Base-by-base conservation (phyloP, 352 stramenopile species). In the Phytophthora uliginosa region DNA sequence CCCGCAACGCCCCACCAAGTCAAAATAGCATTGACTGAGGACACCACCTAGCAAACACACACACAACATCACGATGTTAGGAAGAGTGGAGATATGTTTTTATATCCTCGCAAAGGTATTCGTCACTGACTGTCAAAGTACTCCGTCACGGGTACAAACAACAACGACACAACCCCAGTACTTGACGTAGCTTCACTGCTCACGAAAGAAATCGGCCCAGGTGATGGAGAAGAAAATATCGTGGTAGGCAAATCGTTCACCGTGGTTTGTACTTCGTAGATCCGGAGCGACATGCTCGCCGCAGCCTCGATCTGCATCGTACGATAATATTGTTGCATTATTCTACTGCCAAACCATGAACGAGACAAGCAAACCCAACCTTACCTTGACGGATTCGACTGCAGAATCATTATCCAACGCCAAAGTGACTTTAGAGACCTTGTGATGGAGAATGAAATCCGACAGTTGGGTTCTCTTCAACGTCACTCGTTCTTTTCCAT, bases 181-280 rank as follows among this genome's bases (percentile, higher is more conserved):
- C 38, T 64, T 4, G n/a, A 18, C 24, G 38, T 65, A 7, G 50
- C 34, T 38, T 54, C 58, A 20, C 15, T 65, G n/a, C n/a, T 45
- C 51, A 69, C 28, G 24, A 78, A 78, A 10, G 52, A 56, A 8
- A 67, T 64, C 6, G 47, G 47, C 34, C 42, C 54, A 20, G 75
- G 50, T 15, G 74, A 63, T 13, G 66, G 45, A 34, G 60, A 38
- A 22, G 74, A 64, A 22, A 76, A 76, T 36, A 76, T 31, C 8
- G 26, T 70, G 24, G 56, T 51, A 0, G 28, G 9, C 10, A 81
- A 63, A 34, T 73, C 62, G n/a, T 83, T 83, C 33, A 83, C 54
- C n/a, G 59, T 54, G 6, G 73, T 66, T 53, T 85, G 78, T 15
- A 83, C 31, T 63, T 83, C 78, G 0, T 69, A 81, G 13, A 85